Conservation (phyloP, 305 asterid species). For the Salvia sclarea region DNA sequence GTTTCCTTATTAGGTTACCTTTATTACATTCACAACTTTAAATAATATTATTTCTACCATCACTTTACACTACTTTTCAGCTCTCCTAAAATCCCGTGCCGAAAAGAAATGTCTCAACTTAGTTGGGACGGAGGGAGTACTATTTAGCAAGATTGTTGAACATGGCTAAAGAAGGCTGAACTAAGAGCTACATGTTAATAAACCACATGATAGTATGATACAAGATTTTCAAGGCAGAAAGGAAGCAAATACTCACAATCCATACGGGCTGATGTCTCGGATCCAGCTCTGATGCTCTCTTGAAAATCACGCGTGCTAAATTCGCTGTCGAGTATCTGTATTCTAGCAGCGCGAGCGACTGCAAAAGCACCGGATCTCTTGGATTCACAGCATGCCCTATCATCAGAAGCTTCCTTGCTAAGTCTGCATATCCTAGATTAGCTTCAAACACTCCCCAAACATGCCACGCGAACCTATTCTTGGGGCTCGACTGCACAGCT, state of each 20-base stretch:
- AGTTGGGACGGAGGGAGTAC: too few species aligned
- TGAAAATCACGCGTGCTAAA: conserved; percentile 74
- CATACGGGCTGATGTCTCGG: conserved; percentile 94
- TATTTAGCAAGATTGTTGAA: too few species aligned
- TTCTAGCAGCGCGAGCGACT: conserved; percentile 82
- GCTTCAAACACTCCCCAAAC: conserved; percentile 99
- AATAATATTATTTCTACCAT: too few species aligned
- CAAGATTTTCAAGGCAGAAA: neutral
- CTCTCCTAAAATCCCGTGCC: too few species aligned
- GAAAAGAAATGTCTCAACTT: too few species aligned
- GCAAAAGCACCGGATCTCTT: conserved; percentile 94
- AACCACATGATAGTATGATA: neutral
- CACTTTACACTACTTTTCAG: too few species aligned
- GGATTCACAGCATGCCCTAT: conserved; percentile 89
- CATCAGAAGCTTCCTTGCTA: conserved; percentile 83
- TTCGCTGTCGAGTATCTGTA: conserved; percentile 76
- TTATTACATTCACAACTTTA: too few species aligned
- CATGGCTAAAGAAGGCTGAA: neutral
- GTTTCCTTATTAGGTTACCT: too few species aligned
- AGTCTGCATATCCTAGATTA: conserved; percentile 61
- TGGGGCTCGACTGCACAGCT: conserved; percentile 96
- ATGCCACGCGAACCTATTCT: conserved; percentile 97
- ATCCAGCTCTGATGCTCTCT: conserved; percentile 80
- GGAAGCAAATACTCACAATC: conserved; percentile 62
- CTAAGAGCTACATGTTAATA: neutral